These are phyloP conservation scores for Dactylorhiza incarnata DNA, from an alignment of 106 monocot species.

Conservation along the genomic window DNA sequence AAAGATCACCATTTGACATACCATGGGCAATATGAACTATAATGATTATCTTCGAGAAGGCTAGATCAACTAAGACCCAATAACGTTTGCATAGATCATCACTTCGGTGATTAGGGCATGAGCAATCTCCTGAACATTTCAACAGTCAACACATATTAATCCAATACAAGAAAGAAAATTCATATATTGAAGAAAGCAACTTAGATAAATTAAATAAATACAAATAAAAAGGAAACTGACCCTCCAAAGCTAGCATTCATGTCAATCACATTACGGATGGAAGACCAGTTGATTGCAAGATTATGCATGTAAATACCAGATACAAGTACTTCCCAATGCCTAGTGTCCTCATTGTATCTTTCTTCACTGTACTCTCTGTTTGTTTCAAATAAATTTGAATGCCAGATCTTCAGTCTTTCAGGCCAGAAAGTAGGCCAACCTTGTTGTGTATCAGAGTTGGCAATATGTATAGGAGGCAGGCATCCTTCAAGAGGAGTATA, in stretches of 20 bases:
- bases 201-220: not conserved
- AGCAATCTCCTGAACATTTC: not conserved
- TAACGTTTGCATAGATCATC: no score
- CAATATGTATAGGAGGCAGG: slow-evolving; percentile 27
- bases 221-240: slow-evolving; percentile 28
- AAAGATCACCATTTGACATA: no score
- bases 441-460: slow-evolving; percentile 19
- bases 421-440: slow-evolving; percentile 70
- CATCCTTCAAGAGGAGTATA: slow-evolving; percentile 77
- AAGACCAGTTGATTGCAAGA: slow-evolving; percentile 68
- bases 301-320: slow-evolving; percentile 37
- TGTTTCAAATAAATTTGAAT: slow-evolving; percentile 27
- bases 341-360: slow-evolving; percentile 36
- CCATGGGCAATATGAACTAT: no score
- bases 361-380: slow-evolving; percentile 14
- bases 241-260: slow-evolving; percentile 93
- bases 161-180: not conserved
- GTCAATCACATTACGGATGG: slow-evolving; percentile 85
- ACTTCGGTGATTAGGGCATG: no score
- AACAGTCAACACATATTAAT: not conserved
- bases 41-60: no score
- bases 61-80: no score
- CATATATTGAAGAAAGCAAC: not conserved
- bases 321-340: slow-evolving; percentile 60
- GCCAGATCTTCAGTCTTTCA: slow-evolving; percentile 42